These are phyloP conservation scores for Erythrophleum fordii DNA, from an alignment of 306 rosid genomes.

Conservation along the genomic window DNA sequence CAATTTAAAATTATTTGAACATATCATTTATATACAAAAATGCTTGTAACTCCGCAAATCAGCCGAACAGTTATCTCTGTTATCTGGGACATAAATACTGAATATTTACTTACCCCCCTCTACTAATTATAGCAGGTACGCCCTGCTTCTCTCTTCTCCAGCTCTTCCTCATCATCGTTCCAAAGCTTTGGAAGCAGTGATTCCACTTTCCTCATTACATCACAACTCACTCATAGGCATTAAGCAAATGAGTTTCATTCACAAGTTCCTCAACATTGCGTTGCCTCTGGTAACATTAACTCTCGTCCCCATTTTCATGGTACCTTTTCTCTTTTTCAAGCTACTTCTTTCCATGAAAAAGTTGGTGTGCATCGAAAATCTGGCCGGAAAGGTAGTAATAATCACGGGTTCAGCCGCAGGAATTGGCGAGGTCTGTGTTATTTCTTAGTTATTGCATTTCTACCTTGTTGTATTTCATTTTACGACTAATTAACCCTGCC, in stretches of 20 bases:
- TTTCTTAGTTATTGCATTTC: not conserved
- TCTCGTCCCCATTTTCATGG: not conserved
- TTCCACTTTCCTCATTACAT: no score
- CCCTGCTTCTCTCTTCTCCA: not conserved
- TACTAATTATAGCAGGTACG: no score
- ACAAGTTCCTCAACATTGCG: slow-evolving; percentile 30
- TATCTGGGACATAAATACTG: not conserved
- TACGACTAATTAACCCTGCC: not conserved
- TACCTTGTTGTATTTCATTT: not conserved
- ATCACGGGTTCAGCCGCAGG: slow-evolving; percentile 56
- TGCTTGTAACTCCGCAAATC: no score
- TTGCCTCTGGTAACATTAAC: slow-evolving; percentile 30
- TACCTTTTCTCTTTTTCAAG: slow-evolving; percentile 35
- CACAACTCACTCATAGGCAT: not conserved
- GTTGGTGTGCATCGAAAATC: slow-evolving; percentile 2
- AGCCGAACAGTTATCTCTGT: no score
- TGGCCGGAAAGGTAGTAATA: slow-evolving; percentile 40
- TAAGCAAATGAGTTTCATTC: slow-evolving; percentile 27
- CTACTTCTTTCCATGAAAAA: not conserved
- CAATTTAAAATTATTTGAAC: no score
- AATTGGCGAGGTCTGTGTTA: slow-evolving; percentile 42
- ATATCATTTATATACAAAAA: no score
- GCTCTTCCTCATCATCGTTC: not conserved
- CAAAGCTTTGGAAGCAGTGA: not conserved
- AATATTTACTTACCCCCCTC: not conserved